Evolutionary conservation across 257 asterid species (phyloP).

Genomic region (Voacanga thouarsii): DNA sequence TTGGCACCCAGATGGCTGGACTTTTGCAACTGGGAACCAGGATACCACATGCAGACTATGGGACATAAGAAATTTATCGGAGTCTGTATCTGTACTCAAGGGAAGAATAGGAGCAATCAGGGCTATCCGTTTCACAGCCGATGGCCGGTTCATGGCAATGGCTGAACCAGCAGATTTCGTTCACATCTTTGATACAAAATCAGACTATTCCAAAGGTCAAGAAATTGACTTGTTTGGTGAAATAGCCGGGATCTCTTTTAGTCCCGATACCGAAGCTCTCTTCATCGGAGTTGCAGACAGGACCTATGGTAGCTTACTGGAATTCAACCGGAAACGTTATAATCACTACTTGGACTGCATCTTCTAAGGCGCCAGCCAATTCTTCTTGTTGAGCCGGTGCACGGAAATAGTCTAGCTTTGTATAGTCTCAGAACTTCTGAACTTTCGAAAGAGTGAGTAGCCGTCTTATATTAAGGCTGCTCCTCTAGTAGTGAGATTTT

Average conservation of each 20-base stretch:
- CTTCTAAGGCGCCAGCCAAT: conserved; percentile 19
- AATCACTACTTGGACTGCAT: conserved; percentile 41
- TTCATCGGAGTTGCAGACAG: conserved; percentile 72
- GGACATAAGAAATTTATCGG: conserved; percentile 71
- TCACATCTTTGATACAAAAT: conserved; percentile 50
- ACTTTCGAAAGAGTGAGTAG: background rate
- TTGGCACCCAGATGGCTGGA: conserved; percentile 77
- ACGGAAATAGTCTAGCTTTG: background rate
- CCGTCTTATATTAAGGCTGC: background rate
- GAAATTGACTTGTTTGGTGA: conserved; percentile 84
- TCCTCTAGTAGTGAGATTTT: background rate
- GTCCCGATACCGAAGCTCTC: conserved; percentile 67
- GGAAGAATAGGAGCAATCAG: conserved; percentile 82
- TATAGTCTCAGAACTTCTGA: background rate
- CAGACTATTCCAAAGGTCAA: conserved; percentile 45
- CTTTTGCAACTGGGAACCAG: conserved; percentile 84
- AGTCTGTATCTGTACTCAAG: conserved; percentile 53
- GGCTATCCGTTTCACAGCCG: conserved; percentile 51
- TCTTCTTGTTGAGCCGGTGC: background rate
- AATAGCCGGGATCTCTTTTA: conserved; percentile 71
- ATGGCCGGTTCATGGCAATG: conserved; percentile 86
- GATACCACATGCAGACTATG: conserved; percentile 82
- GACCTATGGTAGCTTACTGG: conserved; percentile 73
- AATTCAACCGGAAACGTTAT: conserved; percentile 43
- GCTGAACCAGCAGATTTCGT: conserved; percentile 87